phyloP scores from a whole-genome alignment of 139 green algal genomes.

The Volvox reticuliferus region DNA sequence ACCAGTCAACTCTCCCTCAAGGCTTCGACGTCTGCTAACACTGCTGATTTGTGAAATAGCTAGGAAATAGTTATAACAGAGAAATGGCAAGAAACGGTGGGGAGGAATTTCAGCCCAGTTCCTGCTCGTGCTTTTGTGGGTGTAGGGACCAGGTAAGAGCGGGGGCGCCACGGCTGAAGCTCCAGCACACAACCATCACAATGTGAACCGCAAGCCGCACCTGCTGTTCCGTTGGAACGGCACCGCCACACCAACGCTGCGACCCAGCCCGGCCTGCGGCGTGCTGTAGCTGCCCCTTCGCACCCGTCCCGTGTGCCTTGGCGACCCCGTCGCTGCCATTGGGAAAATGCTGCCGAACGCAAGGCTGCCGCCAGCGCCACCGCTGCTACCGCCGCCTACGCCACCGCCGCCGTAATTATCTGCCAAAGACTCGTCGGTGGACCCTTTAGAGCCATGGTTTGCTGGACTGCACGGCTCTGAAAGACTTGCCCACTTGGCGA shows the following conservation, averaged over 20 bases:
- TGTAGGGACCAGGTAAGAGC: no score
- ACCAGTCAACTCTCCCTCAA: no score
- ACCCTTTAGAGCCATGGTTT: not conserved
- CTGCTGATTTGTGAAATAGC: no score
- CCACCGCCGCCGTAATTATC: not conserved
- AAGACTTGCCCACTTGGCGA: conserved; percentile 24
- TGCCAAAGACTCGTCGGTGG: not conserved
- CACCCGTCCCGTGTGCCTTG: not conserved
- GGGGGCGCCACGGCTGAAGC: no score
- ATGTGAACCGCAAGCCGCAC: not conserved
- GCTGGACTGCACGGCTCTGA: not conserved
- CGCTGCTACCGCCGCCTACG: not conserved
- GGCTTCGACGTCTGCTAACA: no score
- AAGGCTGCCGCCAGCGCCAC: not conserved
- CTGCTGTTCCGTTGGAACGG: conserved; percentile 28
- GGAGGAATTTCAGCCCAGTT: no score
- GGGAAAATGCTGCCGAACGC: no score
- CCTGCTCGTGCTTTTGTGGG: no score
- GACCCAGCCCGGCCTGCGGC: not conserved
- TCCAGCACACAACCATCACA: no score
- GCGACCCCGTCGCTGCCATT: not conserved
- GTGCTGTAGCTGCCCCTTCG: conserved; percentile 36
- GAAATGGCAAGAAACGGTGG: no score
- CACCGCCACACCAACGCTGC: not conserved
- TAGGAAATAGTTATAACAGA: no score